Conservation (phyloP, 176 grass and related monocot species). For the Bromus sterilis region DNA sequence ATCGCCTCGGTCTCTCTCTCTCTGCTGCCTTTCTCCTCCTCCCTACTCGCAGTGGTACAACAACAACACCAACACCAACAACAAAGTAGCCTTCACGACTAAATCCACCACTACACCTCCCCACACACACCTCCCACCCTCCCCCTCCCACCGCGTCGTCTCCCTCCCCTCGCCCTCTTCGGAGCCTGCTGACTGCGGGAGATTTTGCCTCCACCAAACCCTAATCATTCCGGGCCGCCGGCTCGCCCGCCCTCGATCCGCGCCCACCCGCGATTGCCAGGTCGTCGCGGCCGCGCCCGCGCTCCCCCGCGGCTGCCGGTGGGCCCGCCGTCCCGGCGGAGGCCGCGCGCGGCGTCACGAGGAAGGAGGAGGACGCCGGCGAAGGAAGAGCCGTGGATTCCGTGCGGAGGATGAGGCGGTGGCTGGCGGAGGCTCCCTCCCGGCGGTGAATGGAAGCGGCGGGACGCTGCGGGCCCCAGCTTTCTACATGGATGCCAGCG, state of each 20-base stretch:
- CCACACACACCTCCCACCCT: constrained; percentile 8
- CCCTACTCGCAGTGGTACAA: background rate
- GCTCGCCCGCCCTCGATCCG: background rate
- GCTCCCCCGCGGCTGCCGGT: background rate
- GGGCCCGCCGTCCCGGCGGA: background rate
- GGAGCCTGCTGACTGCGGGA: too few relatives aligned
- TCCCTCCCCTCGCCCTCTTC: background rate
- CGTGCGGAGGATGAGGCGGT: background rate
- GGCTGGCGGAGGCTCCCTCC: background rate
- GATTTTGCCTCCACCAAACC: constrained; percentile 29
- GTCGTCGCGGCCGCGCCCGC: background rate
- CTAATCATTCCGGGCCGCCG: background rate
- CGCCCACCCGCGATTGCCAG: background rate
- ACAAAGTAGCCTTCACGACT: constrained; percentile 54
- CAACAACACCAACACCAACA: background rate
- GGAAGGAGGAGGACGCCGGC: background rate
- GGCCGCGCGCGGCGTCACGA: background rate
- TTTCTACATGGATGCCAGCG: constrained; percentile 35
- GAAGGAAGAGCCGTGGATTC: background rate
- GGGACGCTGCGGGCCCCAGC: constrained; percentile 1
- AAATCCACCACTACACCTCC: constrained; percentile 32
- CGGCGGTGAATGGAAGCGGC: constrained; percentile 48
- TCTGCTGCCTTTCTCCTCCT: background rate
- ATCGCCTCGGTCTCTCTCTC: background rate
- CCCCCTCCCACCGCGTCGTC: background rate